Evolutionary conservation across 2,329 filamentous ascomycete genomes (phyloP).

Genomic region (Fusarium sp.): DNA sequence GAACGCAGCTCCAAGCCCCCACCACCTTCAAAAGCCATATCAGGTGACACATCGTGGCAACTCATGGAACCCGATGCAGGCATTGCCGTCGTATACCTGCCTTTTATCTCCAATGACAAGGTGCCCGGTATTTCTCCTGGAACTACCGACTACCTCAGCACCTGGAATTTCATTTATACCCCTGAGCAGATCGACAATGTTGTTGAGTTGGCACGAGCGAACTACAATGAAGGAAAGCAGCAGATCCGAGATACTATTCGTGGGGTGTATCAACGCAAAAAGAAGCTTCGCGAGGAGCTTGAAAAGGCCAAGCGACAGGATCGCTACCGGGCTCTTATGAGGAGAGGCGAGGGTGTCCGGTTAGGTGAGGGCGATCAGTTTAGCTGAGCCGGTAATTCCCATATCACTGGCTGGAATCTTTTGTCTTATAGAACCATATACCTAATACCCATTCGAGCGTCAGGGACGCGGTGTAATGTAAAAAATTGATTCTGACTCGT

Average conservation of each 20-base stretch:
- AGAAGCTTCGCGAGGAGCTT: slow-evolving; percentile 70
- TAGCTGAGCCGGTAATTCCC: slow-evolving; percentile 53
- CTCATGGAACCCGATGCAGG: slow-evolving; percentile 81
- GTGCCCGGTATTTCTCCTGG: slow-evolving; percentile 86
- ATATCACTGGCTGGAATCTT: slow-evolving; percentile 5
- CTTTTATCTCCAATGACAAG: slow-evolving; percentile 85
- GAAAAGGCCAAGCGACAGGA: slow-evolving; percentile 58
- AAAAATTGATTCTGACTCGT: slow-evolving; percentile 45
- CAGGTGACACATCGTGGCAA: slow-evolving; percentile 75
- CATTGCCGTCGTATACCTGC: slow-evolving; percentile 90
- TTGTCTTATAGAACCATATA: slow-evolving; percentile 24
- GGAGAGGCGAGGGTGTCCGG: slow-evolving; percentile 65
- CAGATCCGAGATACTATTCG: slow-evolving; percentile 82
- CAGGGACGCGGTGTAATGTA: slow-evolving; percentile 33
- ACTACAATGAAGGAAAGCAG: slow-evolving; percentile 85
- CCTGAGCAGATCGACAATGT: slow-evolving; percentile 90
- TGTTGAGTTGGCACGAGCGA: slow-evolving; percentile 83
- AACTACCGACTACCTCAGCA: slow-evolving; percentile 87
- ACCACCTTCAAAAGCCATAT: slow-evolving; percentile 65
- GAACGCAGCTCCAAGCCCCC: slow-evolving; percentile 73
- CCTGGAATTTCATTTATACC: slow-evolving; percentile 98
- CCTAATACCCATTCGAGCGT: slow-evolving; percentile 37
- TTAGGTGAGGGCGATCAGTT: slow-evolving; percentile 77
- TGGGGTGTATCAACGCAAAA: slow-evolving; percentile 95
- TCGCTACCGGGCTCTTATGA: slow-evolving; percentile 61